These are phyloP conservation scores for Spinacia oleracea DNA, from an alignment of 179 eudicot genomes.

Conservation along the genomic window DNA sequence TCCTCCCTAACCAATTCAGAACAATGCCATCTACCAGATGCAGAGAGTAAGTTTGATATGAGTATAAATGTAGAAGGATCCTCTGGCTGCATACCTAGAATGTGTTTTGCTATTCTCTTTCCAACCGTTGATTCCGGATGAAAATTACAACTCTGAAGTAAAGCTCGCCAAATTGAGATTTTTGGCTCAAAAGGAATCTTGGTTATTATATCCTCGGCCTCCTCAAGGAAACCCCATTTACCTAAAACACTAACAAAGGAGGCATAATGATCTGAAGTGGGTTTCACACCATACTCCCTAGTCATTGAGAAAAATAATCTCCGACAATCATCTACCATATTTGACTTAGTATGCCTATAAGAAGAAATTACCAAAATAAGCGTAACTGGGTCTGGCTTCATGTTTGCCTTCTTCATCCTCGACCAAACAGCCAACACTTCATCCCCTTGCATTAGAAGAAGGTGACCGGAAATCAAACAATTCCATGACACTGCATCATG, in stretches of 20 bases:
- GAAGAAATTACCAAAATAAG: slow-evolving; percentile 61
- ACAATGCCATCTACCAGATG: slow-evolving; percentile 86
- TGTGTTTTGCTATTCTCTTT: slow-evolving; percentile 52
- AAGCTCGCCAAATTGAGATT: slow-evolving; percentile 70
- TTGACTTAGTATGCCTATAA: slow-evolving; percentile 51
- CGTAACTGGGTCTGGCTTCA: slow-evolving; percentile 60
- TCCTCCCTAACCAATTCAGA: slow-evolving; percentile 67
- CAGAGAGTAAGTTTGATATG: slow-evolving; percentile 69
- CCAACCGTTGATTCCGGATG: slow-evolving; percentile 42
- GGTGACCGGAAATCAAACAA: slow-evolving; percentile 61
- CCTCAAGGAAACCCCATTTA: slow-evolving; percentile 68
- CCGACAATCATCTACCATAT: slow-evolving; percentile 61
- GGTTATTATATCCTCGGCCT: slow-evolving; percentile 61
- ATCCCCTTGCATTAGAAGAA: slow-evolving; percentile 80
- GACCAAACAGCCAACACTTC: slow-evolving; percentile 62
- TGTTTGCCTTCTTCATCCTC: slow-evolving; percentile 42
- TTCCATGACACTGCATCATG: slow-evolving; percentile 81
- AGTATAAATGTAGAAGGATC: slow-evolving; percentile 72
- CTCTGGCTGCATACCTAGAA: slow-evolving; percentile 61
- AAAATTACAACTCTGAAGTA: slow-evolving; percentile 64
- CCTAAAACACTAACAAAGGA: slow-evolving; percentile 70
- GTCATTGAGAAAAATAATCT: slow-evolving; percentile 61
- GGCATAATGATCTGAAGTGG: slow-evolving; percentile 74
- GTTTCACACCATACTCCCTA: slow-evolving; percentile 44
- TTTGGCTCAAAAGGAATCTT: slow-evolving; percentile 64